Evolutionary conservation across 106 monocot genomes (phyloP), one percentile per base, ranked within the genome.

Genomic region (Agapanthus africanus): DNA sequence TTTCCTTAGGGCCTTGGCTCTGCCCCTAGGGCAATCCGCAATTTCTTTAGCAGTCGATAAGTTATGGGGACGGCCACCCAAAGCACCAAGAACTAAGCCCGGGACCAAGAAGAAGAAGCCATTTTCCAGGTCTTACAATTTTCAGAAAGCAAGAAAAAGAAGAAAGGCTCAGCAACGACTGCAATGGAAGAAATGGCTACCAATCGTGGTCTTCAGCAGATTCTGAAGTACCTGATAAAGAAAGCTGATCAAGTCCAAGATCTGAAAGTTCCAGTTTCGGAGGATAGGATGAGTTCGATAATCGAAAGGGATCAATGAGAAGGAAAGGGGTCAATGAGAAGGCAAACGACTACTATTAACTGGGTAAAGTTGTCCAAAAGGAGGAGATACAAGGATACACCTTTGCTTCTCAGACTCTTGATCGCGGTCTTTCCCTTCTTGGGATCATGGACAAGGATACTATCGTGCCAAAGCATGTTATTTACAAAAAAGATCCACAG

Each of bases 361-460:
- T n/a, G 40, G 65, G 76, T 81, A 18, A 90, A 83, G 65, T 50
- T 87, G 72, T 75, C 94, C 1, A 85, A 46, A 70, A 85, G 42
- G 38, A 72, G 64, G 21, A 78, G 68, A 68, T 81, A 83, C 7
- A 81, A 68, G 28, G 90, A 85, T 10, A 79, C 57, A 6, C 94
- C 94, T 21, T 61, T 94, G 71, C 76, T 90, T 38, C 30, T 90
- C 76, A 83, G 94, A 67, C 71, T 94, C 39, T 49, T 94, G 76
- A 76, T 94, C 27, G 90, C 94, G 62, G 82, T 90, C 69, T 94
- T 94, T 57, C 94, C 94, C 1, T 94, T 94, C 80, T 52, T 94
- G 51, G 90, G 81, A 27, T 90, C 94, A 35, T 90, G 94, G 94
- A 83, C 79, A 51, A 85, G 69, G 65, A 75, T 93, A n/a, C 49